phyloP scores from a whole-genome alignment of 805 yeast genomes.

The Myxozyma kluyveri region DNA sequence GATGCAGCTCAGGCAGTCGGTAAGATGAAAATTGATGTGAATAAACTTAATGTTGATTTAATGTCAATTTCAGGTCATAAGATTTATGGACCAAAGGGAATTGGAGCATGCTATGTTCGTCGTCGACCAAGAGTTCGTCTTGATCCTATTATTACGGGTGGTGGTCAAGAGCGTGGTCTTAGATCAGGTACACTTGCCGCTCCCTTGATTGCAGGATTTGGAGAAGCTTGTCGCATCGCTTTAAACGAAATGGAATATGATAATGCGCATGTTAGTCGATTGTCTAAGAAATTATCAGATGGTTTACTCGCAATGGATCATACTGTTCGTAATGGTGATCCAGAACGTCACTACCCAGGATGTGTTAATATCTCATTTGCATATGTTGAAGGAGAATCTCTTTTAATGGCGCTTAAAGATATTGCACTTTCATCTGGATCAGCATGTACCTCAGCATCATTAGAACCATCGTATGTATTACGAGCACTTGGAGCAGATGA shows the following conservation, averaged over 20 bases:
- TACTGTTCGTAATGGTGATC: slow-evolving; percentile 86
- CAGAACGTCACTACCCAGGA: slow-evolving; percentile 73
- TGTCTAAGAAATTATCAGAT: slow-evolving; percentile 69
- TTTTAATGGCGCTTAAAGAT: slow-evolving; percentile 95
- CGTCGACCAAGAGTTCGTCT: slow-evolving; percentile 98
- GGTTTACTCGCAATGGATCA: slow-evolving; percentile 81
- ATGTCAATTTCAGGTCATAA: slow-evolving; percentile 94
- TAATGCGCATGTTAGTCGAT: slow-evolving; percentile 59
- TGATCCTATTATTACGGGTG: slow-evolving; percentile 93
- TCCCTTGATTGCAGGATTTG: slow-evolving; percentile 93
- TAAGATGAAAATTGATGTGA: slow-evolving; percentile 87
- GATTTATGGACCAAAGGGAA: slow-evolving; percentile 96
- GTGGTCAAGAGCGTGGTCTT: slow-evolving; percentile 98
- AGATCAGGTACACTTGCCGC: slow-evolving; percentile 97
- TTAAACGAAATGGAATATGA: slow-evolving; percentile 71
- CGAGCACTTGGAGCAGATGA: slow-evolving; percentile 98
- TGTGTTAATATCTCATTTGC: slow-evolving; percentile 97
- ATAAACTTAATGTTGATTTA: slow-evolving; percentile 86
- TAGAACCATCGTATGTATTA: slow-evolving; percentile 94
- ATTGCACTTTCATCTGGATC: slow-evolving; percentile 95
- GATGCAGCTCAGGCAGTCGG: slow-evolving; percentile 98
- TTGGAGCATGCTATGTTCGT: slow-evolving; percentile 92
- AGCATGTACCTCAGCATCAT: slow-evolving; percentile 97
- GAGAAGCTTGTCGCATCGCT: slow-evolving; percentile 92
- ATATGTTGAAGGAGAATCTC: slow-evolving; percentile 95